Evolutionary conservation across 169 alveolate genomes (phyloP).

Genomic region (Eimeria tenella): DNA sequence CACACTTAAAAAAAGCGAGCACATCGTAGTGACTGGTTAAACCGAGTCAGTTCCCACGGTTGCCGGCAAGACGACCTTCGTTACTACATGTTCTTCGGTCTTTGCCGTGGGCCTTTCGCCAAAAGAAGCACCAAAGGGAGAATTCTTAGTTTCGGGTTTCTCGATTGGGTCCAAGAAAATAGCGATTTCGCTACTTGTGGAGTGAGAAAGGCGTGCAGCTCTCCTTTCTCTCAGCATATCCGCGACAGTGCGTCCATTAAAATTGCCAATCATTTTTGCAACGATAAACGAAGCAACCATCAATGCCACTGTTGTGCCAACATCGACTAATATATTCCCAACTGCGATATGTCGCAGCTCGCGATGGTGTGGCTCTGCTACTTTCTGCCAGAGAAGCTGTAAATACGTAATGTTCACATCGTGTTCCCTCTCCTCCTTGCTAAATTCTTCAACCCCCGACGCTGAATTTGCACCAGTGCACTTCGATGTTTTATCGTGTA

Average conservation of each 20-base stretch:
- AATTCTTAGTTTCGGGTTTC: too few species aligned
- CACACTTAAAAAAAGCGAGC: too few species aligned
- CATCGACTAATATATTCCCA: slow-evolving; percentile 22
- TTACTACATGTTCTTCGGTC: too few species aligned
- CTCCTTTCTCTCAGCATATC: slow-evolving; percentile 14
- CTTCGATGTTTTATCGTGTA: neutral
- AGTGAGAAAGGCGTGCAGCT: neutral
- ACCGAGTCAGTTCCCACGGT: too few species aligned
- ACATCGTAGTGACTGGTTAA: too few species aligned
- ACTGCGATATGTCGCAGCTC: slow-evolving; percentile 39
- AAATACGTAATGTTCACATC: slow-evolving; percentile 1
- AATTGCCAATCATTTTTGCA: slow-evolving; percentile 4
- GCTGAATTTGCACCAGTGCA: neutral
- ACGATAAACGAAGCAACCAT: neutral
- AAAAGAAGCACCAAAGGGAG: too few species aligned
- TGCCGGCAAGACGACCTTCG: too few species aligned
- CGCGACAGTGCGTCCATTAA: slow-evolving; percentile 43
- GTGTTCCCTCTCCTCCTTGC: neutral
- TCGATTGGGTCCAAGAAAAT: neutral
- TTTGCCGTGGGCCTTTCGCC: too few species aligned
- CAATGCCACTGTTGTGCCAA: neutral
- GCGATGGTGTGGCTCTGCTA: slow-evolving; percentile 50
- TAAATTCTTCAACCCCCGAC: neutral
- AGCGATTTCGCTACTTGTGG: neutral
- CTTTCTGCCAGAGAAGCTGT: slow-evolving; percentile 69